Conservation (phyloP, 2,329 filamentous ascomycete species). For the Pseudogymnoascus sp. region DNA sequence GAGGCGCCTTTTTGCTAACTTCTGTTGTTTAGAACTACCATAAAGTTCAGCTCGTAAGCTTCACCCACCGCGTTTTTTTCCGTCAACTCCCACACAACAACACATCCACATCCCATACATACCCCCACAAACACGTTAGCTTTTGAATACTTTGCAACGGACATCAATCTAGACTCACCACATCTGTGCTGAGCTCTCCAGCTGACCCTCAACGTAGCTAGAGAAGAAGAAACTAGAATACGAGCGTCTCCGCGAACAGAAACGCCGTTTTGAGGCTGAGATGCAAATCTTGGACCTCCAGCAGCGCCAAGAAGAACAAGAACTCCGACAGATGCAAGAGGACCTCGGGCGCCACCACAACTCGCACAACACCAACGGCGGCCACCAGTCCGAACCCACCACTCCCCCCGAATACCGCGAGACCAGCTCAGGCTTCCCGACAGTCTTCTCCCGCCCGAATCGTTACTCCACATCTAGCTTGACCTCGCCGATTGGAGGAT, state of each 20-base stretch:
- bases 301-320: conserved; percentile 73
- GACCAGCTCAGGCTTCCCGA: conserved; percentile 61
- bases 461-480: conserved; percentile 85
- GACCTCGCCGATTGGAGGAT: conserved; percentile 64
- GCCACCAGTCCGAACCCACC: conserved; percentile 87
- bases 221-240: conserved; percentile 92
- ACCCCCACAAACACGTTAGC: background rate
- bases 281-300: conserved; percentile 85
- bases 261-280: conserved; percentile 81
- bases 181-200: conserved; percentile 4
- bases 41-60: conserved; percentile 69
- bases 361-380: conserved; percentile 38
- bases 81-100: background rate
- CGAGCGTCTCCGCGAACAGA: conserved; percentile 83
- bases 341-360: conserved; percentile 55
- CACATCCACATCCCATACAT: background rate
- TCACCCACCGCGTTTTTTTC: conserved; percentile 16
- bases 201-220: conserved; percentile 53
- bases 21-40: conserved; percentile 50
- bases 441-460: conserved; percentile 75
- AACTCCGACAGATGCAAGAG: conserved; percentile 77
- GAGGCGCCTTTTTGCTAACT: conserved; percentile 18
- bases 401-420: conserved; percentile 92
- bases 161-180: background rate
- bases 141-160: background rate